These are phyloP conservation scores for Pleurotus pulmonarius DNA, from an alignment of 768 basidiomycete genomes.

Conservation along the genomic window DNA sequence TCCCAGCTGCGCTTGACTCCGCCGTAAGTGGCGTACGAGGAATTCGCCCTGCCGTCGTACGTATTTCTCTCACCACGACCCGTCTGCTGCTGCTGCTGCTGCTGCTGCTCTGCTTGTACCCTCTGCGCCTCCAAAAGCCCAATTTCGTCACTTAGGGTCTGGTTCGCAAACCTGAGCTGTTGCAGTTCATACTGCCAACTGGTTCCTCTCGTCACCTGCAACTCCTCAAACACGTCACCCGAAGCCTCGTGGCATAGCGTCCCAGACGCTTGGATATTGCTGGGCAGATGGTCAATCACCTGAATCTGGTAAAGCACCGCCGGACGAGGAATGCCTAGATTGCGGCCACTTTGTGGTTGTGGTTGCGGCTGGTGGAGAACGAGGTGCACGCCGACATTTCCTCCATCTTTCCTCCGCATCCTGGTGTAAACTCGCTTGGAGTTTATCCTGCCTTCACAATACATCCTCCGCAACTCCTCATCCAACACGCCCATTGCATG, in stretches of 20 bases:
- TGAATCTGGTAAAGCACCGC: conserved; percentile 36
- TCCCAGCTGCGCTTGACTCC: conserved; percentile 2
- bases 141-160: conserved; percentile 58
- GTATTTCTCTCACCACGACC: background rate
- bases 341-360: background rate
- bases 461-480: conserved; percentile 21
- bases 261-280: conserved; percentile 10
- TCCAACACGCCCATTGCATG: conserved; percentile 18
- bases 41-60: background rate
- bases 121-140: conserved; percentile 22
- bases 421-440: conserved; percentile 25
- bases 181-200: conserved; percentile 95
- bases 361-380: conserved; percentile 17
- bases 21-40: background rate
- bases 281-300: conserved; percentile 14
- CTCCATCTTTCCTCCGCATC: conserved; percentile 36
- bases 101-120: background rate
- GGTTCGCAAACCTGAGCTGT: conserved; percentile 73
- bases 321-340: conserved; percentile 25
- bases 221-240: conserved; percentile 64
- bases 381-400: conserved; percentile 18
- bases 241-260: conserved; percentile 7
- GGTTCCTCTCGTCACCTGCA: conserved; percentile 61
- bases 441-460: conserved; percentile 14
- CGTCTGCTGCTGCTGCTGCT: background rate